Evolutionary conservation across 345 rosid genomes (phyloP).

Genomic region (Aquilaria sinensis): DNA sequence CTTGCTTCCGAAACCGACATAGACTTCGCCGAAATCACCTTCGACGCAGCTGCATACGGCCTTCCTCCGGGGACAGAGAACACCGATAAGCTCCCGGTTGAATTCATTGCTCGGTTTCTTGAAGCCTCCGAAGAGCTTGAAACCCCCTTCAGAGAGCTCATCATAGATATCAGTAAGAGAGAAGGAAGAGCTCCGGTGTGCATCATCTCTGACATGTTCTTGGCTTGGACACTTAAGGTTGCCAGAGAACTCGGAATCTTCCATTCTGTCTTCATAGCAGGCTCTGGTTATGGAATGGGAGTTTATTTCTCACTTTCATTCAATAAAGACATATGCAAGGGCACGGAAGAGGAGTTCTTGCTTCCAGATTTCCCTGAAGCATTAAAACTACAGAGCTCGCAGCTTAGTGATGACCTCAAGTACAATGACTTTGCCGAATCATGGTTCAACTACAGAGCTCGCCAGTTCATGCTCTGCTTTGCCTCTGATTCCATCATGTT

Average conservation of each 20-base stretch:
- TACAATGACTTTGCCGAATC: not conserved
- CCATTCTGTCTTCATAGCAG: conserved; percentile 10
- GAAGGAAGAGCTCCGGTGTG: conserved; percentile 4
- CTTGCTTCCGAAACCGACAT: conserved; percentile 9
- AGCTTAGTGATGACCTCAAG: conserved; percentile 7
- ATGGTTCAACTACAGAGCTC: not conserved
- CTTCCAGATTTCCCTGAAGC: conserved; percentile 17
- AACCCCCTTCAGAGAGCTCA: conserved; percentile 8
- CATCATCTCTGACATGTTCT: conserved; percentile 13
- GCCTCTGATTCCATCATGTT: conserved; percentile 12
- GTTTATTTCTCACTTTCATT: conserved; percentile 12
- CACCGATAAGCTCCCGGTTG: conserved; percentile 2
- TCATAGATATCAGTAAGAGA: not conserved
- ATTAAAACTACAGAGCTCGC: not conserved
- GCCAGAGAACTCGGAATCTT: conserved; percentile 14
- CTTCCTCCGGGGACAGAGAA: conserved; percentile 9
- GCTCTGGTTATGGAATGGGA: conserved; percentile 5
- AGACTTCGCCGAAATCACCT: conserved; percentile 11
- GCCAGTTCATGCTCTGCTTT: conserved; percentile 6
- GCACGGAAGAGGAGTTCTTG: conserved; percentile 1
- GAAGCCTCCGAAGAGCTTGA: conserved; percentile 12
- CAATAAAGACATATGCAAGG: not conserved
- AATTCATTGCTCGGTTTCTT: not conserved
- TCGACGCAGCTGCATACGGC: conserved; percentile 12
- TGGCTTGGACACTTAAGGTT: conserved; percentile 19